A percentile compares a stretch with the other conserved stretches of the same genome.
These are phyloP conservation scores for Colletotrichum tabaci DNA, from an alignment of 2,329 filamentous ascomycete genomes.

Conservation along the genomic window DNA sequence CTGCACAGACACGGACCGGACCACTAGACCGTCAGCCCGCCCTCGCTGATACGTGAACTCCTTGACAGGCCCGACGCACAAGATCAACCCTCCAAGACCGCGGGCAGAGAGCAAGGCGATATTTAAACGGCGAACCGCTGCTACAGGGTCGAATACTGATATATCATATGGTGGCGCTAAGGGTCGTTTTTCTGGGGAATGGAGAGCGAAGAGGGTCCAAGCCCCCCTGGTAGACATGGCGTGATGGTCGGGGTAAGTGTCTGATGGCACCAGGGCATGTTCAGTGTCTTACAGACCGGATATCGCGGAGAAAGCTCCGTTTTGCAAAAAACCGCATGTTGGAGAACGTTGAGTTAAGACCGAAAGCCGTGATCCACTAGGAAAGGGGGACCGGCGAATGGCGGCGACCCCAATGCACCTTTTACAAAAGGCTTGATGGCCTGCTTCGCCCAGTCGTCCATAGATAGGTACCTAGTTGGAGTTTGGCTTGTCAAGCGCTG, in stretches of 20 bases:
- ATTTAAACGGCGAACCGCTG: not conserved
- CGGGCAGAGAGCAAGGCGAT: not conserved
- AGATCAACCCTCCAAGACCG: not conserved
- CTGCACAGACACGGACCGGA: not conserved
- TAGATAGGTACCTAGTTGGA: not conserved
- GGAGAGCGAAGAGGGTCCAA: not conserved
- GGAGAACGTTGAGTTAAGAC: conserved; percentile 8
- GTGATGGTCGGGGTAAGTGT: conserved; percentile 31
- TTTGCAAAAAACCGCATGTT: conserved; percentile 2
- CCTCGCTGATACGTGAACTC: conserved; percentile 3
- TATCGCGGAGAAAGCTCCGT: conserved; percentile 4
- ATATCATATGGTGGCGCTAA: conserved; percentile 5
- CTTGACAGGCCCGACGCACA: not conserved
- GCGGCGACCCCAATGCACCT: not conserved
- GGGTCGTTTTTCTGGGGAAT: conserved; percentile 29
- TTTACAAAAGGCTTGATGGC: conserved; percentile 9
- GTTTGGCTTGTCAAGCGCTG: conserved; percentile 18
- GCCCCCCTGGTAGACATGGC: conserved; percentile 25
- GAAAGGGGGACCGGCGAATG: not conserved
- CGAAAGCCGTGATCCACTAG: not conserved
- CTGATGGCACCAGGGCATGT: not conserved
- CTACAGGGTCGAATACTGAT: not conserved
- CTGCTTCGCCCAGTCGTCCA: not conserved
- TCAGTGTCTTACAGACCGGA: conserved; percentile 12
- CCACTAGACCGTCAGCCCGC: not conserved